Percentiles rank a stretch among this genome's conserved stretches.
phyloP scores from a whole-genome alignment of 2,329 filamentous ascomycete genomes.

The Metarhizium sp. region DNA sequence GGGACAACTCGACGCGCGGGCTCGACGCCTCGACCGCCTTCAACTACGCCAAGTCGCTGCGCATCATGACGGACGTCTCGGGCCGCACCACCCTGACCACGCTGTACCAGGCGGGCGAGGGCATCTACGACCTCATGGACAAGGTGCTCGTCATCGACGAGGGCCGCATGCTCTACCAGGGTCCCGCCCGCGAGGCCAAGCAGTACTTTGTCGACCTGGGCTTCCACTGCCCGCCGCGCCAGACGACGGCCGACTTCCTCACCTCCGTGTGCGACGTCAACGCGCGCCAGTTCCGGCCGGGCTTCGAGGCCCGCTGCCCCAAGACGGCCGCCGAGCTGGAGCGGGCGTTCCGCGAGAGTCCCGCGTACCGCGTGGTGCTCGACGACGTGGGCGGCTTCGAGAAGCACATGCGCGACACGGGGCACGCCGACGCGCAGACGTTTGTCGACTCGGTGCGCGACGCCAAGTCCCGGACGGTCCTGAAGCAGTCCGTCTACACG shows the following conservation, averaged over 20 bases:
- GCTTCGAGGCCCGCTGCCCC: slow-evolving; percentile 29
- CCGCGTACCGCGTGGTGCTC: slow-evolving; percentile 33
- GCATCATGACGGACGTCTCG: slow-evolving; percentile 65
- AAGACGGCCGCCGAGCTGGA: slow-evolving; percentile 36
- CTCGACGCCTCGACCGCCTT: slow-evolving; percentile 70
- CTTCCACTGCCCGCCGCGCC: slow-evolving; percentile 46
- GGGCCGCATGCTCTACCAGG: slow-evolving; percentile 59
- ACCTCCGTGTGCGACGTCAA: slow-evolving; percentile 30
- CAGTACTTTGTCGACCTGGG: slow-evolving; percentile 49
- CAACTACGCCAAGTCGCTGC: slow-evolving; percentile 62
- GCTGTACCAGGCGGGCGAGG: slow-evolving; percentile 17
- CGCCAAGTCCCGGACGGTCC: slow-evolving; percentile 44
- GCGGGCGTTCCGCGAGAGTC: slow-evolving; percentile 28
- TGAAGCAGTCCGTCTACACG: slow-evolving; percentile 45
- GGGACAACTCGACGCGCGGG: slow-evolving; percentile 76
- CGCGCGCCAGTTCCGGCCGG: slow-evolving; percentile 1
- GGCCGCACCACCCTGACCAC: slow-evolving; percentile 19
- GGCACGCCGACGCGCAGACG: slow-evolving; percentile 54
- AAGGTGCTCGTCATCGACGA: slow-evolving; percentile 55
- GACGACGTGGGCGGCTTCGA: slow-evolving; percentile 51
- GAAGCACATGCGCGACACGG: slow-evolving; percentile 62
- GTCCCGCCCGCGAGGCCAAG: slow-evolving; percentile 45
- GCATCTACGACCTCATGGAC: slow-evolving; percentile 41
- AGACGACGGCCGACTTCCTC: slow-evolving; percentile 54
- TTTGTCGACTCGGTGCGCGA: slow-evolving; percentile 55